A percentile compares a stretch with the other conserved stretches of the same genome.
phyloP scores from a whole-genome alignment of 2,329 filamentous ascomycete species.

The Aspergillus oerlinghausenensis region DNA sequence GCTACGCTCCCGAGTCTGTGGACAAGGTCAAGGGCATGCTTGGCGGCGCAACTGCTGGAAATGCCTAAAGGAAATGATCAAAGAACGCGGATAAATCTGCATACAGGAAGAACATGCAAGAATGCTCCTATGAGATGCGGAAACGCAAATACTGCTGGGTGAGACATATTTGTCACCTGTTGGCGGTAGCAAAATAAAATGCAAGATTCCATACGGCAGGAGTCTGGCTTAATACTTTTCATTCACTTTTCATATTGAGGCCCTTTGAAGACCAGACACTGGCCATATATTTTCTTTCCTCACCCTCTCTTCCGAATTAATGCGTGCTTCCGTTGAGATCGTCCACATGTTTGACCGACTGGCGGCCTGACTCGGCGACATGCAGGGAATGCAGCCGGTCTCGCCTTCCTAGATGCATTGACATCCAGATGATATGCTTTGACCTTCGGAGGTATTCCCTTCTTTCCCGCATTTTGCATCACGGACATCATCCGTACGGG shows the following conservation, averaged over 20 bases:
- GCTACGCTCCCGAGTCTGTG: conserved; percentile 35
- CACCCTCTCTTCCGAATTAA: conserved; percentile 4
- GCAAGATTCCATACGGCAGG: background rate
- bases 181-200: background rate
- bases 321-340: conserved; percentile 8
- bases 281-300: conserved; percentile 7
- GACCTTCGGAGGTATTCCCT: conserved; percentile 6
- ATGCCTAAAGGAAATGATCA: conserved; percentile 30
- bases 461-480: background rate
- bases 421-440: conserved; percentile 10
- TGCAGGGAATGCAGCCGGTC: conserved; percentile 33
- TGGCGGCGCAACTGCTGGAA: conserved; percentile 30
- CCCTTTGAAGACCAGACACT: conserved; percentile 5
- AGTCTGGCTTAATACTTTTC: conserved; percentile 1
- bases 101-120: background rate
- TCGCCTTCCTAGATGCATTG: conserved; percentile 8
- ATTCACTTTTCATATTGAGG: conserved; percentile 1
- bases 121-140: background rate
- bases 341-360: conserved; percentile 5
- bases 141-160: background rate
- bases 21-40: conserved; percentile 34
- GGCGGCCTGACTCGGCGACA: conserved; percentile 24
- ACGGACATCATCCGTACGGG: background rate
- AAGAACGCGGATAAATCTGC: conserved; percentile 1
- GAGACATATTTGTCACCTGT: background rate